These are phyloP conservation scores for Ceratobasidium sp. DNA, from an alignment of 1,284 basidiomycete species.

Conservation along the genomic window DNA sequence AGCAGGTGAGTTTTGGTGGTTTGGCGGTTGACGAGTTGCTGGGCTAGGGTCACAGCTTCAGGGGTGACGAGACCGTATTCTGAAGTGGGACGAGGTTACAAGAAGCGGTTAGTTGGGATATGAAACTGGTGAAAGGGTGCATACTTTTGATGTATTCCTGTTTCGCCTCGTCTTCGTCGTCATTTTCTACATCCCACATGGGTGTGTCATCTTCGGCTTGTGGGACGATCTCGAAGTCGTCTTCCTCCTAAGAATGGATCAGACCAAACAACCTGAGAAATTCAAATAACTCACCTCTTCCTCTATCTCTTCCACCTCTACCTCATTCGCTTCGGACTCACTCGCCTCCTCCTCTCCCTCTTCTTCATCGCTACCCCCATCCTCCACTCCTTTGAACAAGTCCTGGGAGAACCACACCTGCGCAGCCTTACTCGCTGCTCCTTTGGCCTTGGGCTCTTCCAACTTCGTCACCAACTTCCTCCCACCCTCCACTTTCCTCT, in stretches of 20 bases:
- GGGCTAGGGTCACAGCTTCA: slow-evolving; percentile 93
- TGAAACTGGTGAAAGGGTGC: slow-evolving; percentile 52
- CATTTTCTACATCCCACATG: slow-evolving; percentile 87
- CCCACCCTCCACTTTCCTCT: slow-evolving; percentile 53
- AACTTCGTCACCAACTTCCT: slow-evolving; percentile 63
- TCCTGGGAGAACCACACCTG: slow-evolving; percentile 96
- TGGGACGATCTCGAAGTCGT: slow-evolving; percentile 82
- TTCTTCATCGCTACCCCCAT: slow-evolving; percentile 63
- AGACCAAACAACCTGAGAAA: neutral
- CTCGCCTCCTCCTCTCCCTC: slow-evolving; percentile 65
- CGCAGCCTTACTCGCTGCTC: slow-evolving; percentile 64
- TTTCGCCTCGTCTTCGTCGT: slow-evolving; percentile 82
- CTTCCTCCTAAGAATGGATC: slow-evolving; percentile 56
- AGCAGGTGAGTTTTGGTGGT: slow-evolving; percentile 91
- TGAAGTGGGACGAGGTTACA: too few species aligned
- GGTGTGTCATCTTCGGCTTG: slow-evolving; percentile 70
- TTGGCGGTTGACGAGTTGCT: slow-evolving; percentile 92
- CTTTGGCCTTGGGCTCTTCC: slow-evolving; percentile 57
- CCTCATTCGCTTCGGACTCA: slow-evolving; percentile 58
- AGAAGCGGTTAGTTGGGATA: slow-evolving; percentile 44
- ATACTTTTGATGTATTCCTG: slow-evolving; percentile 79
- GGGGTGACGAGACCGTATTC: slow-evolving; percentile 90
- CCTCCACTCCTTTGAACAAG: slow-evolving; percentile 82
- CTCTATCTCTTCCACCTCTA: too few species aligned
- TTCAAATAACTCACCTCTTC: slow-evolving; percentile 54